These are phyloP conservation scores for Lactarius sp. DNA, from an alignment of 768 basidiomycete species.

Conservation along the genomic window DNA sequence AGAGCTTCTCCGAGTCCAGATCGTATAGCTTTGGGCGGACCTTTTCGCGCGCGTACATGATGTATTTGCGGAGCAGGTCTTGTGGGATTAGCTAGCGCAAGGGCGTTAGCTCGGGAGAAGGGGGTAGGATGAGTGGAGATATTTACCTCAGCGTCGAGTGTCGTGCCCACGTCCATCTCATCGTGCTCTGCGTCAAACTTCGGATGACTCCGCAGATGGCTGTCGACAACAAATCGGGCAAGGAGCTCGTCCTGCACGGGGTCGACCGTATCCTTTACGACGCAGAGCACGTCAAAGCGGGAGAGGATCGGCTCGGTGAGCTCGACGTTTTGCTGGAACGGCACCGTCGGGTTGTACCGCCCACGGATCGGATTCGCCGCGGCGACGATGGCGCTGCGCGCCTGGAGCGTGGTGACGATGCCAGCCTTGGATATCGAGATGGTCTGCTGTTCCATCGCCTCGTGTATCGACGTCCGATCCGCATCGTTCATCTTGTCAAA, in stretches of 20 bases:
- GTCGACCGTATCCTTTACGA: constrained; percentile 96
- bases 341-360: constrained; percentile 96
- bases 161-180: constrained; percentile 90
- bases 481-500: constrained; percentile 99
- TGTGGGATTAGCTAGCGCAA: constrained; percentile 83
- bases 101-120: background rate
- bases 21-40: constrained; percentile 91
- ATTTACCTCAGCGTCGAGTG: constrained; percentile 85
- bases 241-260: constrained; percentile 95
- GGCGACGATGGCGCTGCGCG: constrained; percentile 95
- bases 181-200: constrained; percentile 82
- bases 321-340: constrained; percentile 98
- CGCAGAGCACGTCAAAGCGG: constrained; percentile 96
- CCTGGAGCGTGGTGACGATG: constrained; percentile 96
- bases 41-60: constrained; percentile 96
- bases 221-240: constrained; percentile 96
- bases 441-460: constrained; percentile 99
- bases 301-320: constrained; percentile 97
- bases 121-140: background rate
- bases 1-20: constrained; percentile 92
- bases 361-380: constrained; percentile 98
- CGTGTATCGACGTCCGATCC: constrained; percentile 97
- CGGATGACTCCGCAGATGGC: constrained; percentile 91
- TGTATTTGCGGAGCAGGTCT: constrained; percentile 93
- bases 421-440: constrained; percentile 99